Percentiles rank a stretch among this genome's conserved stretches.
phyloP scores from a whole-genome alignment of 2,329 filamentous ascomycete species.

The Colletotrichum sp. region DNA sequence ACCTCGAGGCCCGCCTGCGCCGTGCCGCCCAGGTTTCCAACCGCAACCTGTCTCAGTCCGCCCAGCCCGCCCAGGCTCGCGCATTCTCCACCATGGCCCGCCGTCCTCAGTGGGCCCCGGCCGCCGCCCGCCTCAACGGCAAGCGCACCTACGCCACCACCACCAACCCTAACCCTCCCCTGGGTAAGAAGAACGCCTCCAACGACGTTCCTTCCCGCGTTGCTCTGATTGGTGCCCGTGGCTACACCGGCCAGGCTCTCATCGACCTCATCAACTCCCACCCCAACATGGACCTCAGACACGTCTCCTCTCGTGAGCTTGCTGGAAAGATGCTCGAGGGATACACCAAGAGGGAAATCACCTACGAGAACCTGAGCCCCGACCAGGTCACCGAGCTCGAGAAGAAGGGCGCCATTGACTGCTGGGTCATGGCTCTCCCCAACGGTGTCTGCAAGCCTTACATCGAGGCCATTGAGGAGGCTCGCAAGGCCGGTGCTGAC shows the following conservation, averaged over 20 bases:
- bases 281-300: slow-evolving; percentile 85
- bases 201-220: slow-evolving; percentile 80
- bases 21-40: slow-evolving; percentile 75
- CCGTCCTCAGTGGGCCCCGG: slow-evolving; percentile 30
- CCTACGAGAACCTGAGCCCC: slow-evolving; percentile 86
- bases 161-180: slow-evolving; percentile 88
- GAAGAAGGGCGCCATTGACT: slow-evolving; percentile 83
- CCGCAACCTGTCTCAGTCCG: slow-evolving; percentile 44
- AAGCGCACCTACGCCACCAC: slow-evolving; percentile 45
- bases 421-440: slow-evolving; percentile 96
- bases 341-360: slow-evolving; percentile 89
- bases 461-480: slow-evolving; percentile 83
- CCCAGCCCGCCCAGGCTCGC: slow-evolving; percentile 39
- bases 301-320: slow-evolving; percentile 93
- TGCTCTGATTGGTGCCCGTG: slow-evolving; percentile 87
- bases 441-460: slow-evolving; percentile 95
- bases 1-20: slow-evolving; percentile 84
- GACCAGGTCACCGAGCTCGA: slow-evolving; percentile 90
- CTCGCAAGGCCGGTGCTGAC: slow-evolving; percentile 52
- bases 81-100: slow-evolving; percentile 68
- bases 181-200: slow-evolving; percentile 80
- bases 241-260: slow-evolving; percentile 91
- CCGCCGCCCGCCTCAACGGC: slow-evolving; percentile 14
- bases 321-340: slow-evolving; percentile 85
- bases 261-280: slow-evolving; percentile 87